A percentile compares a stretch with the other conserved stretches of the same genome.
These are phyloP conservation scores for Fusarium sp. DNA, from an alignment of 2,329 filamentous ascomycete genomes.

Conservation along the genomic window DNA sequence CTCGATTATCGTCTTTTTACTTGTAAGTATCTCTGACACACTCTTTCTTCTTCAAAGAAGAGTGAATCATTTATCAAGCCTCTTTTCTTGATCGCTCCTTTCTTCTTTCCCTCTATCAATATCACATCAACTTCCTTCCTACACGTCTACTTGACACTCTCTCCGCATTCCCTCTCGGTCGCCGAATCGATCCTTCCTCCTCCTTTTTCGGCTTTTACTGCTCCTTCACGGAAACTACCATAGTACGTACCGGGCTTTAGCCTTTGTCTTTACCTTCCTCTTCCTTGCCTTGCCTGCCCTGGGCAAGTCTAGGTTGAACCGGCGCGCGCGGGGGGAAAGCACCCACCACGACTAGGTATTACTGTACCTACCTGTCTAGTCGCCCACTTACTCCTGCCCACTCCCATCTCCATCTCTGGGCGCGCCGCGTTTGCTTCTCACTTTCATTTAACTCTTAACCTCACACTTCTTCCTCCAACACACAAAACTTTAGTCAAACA, in stretches of 20 bases:
- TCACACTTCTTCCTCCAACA: background rate
- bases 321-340: conserved; percentile 40
- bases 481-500: conserved; percentile 12
- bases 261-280: conserved; percentile 11
- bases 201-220: conserved; percentile 35
- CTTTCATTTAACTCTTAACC: conserved; percentile 26
- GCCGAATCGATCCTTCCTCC: conserved; percentile 25
- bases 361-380: conserved; percentile 23
- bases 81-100: background rate
- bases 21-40: conserved; percentile 14
- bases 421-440: conserved; percentile 41
- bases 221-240: conserved; percentile 16
- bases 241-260: conserved; percentile 35
- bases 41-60: conserved; percentile 3
- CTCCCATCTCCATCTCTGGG: conserved; percentile 36
- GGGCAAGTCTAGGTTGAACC: conserved; percentile 35
- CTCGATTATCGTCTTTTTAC: conserved; percentile 4
- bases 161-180: conserved; percentile 16
- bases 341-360: conserved; percentile 29
- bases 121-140: background rate
- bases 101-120: conserved; percentile 2
- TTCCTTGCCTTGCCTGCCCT: conserved; percentile 23
- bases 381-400: conserved; percentile 36
- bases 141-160: background rate
- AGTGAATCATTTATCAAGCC: conserved; percentile 15